phyloP scores from a whole-genome alignment of 2,329 filamentous ascomycete species.

The Zymoseptoria crescenta region DNA sequence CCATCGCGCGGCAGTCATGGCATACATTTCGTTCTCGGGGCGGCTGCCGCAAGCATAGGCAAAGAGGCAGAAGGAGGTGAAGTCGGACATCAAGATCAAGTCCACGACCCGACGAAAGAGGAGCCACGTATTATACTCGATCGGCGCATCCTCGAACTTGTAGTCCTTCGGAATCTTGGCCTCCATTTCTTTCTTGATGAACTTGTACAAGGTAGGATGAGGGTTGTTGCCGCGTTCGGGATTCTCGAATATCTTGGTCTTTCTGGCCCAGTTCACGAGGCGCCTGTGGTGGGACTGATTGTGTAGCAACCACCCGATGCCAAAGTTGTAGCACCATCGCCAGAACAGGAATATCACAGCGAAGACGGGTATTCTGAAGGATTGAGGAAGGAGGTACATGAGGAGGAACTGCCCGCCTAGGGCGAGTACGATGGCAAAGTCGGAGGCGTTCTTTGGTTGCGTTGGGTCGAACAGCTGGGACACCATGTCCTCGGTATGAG shows the following conservation, averaged over 20 bases:
- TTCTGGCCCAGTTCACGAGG: constrained; percentile 79
- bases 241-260: constrained; percentile 77
- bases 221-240: constrained; percentile 75
- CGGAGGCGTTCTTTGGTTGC: constrained; percentile 90
- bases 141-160: constrained; percentile 80
- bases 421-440: constrained; percentile 70
- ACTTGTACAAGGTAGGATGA: constrained; percentile 69
- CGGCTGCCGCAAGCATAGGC: constrained; percentile 76
- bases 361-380: constrained; percentile 66
- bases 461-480: constrained; percentile 90
- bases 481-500: constrained; percentile 97
- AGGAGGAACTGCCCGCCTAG: constrained; percentile 66
- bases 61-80: constrained; percentile 93
- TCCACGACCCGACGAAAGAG: constrained; percentile 93
- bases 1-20: constrained; percentile 71
- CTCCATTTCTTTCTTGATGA: constrained; percentile 84
- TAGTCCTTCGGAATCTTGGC: constrained; percentile 93
- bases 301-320: constrained; percentile 82
- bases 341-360: constrained; percentile 83
- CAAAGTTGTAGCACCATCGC: constrained; percentile 85
- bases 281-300: constrained; percentile 84
- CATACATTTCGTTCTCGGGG: constrained; percentile 62
- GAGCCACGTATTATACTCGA: constrained; percentile 99
- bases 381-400: constrained; percentile 63
- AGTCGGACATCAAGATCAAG: constrained; percentile 97